These are phyloP conservation scores for Penicillium coprophilum DNA, from an alignment of 495 filamentous ascomycete species.

Conservation along the genomic window DNA sequence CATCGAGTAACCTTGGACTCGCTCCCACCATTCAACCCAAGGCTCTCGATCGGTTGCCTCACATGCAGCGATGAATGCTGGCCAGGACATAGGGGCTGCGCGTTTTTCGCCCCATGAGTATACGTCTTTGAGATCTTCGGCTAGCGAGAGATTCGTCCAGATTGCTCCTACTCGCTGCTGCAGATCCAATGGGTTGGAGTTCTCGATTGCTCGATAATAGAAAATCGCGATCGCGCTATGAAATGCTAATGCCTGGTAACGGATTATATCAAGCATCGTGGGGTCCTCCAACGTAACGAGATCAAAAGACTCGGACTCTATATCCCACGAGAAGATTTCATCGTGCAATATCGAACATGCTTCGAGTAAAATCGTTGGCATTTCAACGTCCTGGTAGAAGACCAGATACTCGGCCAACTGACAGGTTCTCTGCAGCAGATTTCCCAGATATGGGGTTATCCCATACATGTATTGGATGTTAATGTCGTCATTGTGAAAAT, in stretches of 20 bases:
- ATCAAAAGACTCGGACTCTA: constrained; percentile 5
- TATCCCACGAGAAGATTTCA: not conserved
- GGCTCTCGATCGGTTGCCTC: constrained; percentile 7
- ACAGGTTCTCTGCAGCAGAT: constrained; percentile 9
- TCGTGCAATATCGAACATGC: not conserved
- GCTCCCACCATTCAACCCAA: constrained; percentile 14
- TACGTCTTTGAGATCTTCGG: constrained; percentile 10
- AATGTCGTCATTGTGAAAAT: not conserved
- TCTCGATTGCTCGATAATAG: constrained; percentile 4
- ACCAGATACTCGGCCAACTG: not conserved
- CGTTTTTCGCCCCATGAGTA: constrained; percentile 5
- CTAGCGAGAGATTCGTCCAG: constrained; percentile 6
- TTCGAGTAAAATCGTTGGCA: not conserved
- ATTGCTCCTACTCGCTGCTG: not conserved
- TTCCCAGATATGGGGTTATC: constrained; percentile 7
- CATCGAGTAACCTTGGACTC: constrained; percentile 10
- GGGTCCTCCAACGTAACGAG: not conserved
- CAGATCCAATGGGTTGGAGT: not conserved
- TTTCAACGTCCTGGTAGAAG: not conserved
- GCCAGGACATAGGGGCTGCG: constrained; percentile 16
- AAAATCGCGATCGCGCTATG: constrained; percentile 13
- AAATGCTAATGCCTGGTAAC: constrained; percentile 13
- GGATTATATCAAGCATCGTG: constrained; percentile 6
- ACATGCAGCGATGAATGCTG: constrained; percentile 14
- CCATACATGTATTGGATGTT: constrained; percentile 15